These are phyloP conservation scores for Candida boleticola DNA, from an alignment of 805 yeast species.

Conservation along the genomic window DNA sequence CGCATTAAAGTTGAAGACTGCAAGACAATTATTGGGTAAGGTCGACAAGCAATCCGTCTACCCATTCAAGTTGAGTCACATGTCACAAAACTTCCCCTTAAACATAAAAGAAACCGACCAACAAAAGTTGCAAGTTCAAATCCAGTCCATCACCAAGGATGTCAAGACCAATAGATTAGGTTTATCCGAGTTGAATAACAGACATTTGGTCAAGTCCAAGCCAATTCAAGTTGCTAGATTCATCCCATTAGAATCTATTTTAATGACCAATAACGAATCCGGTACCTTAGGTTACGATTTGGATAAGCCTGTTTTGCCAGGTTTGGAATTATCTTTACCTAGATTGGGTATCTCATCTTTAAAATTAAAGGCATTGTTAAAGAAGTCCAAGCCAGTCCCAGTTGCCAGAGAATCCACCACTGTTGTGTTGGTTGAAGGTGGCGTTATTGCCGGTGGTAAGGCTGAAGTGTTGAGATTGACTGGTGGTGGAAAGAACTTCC, in stretches of 20 bases:
- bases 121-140: slow-evolving; percentile 27
- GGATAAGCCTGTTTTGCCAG: slow-evolving; percentile 63
- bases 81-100: slow-evolving; percentile 62
- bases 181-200: slow-evolving; percentile 72
- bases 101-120: slow-evolving; percentile 33
- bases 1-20: slow-evolving; percentile 68
- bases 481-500: slow-evolving; percentile 68
- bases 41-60: slow-evolving; percentile 82
- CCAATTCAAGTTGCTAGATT: slow-evolving; percentile 73
- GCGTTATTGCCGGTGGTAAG: slow-evolving; percentile 34
- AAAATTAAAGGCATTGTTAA: slow-evolving; percentile 59
- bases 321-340: slow-evolving; percentile 74
- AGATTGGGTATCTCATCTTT: slow-evolving; percentile 68
- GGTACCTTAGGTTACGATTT: slow-evolving; percentile 70
- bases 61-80: slow-evolving; percentile 84
- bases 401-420: slow-evolving; percentile 82
- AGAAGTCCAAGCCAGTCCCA: slow-evolving; percentile 39
- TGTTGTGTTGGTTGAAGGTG: slow-evolving; percentile 44
- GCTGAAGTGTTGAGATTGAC: slow-evolving; percentile 72
- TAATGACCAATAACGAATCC: slow-evolving; percentile 62
- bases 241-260: slow-evolving; percentile 64
- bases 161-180: slow-evolving; percentile 69
- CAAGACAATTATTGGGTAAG: slow-evolving; percentile 66
- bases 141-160: slow-evolving; percentile 49
- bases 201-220: slow-evolving; percentile 71